Evolutionary conservation across 768 basidiomycete genomes (phyloP).

Genomic region (Hygrophorus russula): DNA sequence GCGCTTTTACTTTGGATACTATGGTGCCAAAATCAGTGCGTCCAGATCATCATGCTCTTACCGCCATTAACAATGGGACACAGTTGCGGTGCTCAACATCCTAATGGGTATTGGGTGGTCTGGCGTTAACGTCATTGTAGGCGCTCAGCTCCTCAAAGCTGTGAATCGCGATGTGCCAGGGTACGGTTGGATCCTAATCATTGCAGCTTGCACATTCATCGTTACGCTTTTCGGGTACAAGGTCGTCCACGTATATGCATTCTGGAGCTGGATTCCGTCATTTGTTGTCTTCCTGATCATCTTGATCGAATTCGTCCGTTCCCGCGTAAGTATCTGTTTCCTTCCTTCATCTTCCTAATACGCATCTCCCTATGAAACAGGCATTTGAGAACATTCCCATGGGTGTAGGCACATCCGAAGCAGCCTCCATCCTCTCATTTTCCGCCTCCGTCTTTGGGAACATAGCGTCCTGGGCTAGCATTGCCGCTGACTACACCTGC

Average conservation of each 20-base stretch:
- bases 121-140: background rate
- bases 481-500: slow-evolving; percentile 1
- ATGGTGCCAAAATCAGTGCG: slow-evolving; percentile 3
- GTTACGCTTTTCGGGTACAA: slow-evolving; percentile 3
- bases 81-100: background rate
- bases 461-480: background rate
- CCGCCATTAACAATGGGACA: background rate
- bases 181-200: slow-evolving; percentile 1
- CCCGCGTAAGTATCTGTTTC: background rate
- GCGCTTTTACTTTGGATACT: slow-evolving; percentile 1
- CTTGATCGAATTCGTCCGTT: background rate
- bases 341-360: background rate
- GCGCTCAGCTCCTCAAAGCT: slow-evolving; percentile 1
- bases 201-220: background rate
- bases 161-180: background rate
- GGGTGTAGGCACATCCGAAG: background rate
- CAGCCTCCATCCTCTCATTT: slow-evolving; percentile 1
- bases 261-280: slow-evolving; percentile 1
- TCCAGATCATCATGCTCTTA: background rate
- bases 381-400: background rate
- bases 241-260: background rate
- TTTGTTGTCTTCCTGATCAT: slow-evolving; percentile 2
- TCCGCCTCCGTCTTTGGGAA: background rate
- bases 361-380: background rate
- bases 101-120: background rate